Evolutionary conservation across 805 yeast genomes (phyloP).

Genomic region (Starmera quercuum): DNA sequence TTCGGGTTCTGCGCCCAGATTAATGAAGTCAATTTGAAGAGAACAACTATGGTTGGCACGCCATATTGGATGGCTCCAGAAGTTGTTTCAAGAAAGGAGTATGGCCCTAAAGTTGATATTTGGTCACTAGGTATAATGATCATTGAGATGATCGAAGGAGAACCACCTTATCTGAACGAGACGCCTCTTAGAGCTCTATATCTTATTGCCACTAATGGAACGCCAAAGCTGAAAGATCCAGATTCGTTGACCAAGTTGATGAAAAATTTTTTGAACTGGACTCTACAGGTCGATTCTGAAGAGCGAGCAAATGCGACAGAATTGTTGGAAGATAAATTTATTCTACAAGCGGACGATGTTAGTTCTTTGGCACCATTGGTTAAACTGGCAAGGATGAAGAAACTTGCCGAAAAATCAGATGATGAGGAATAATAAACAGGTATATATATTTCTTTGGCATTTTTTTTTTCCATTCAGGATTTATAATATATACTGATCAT

Average conservation of each 20-base stretch:
- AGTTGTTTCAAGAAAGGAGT: slow-evolving; percentile 89
- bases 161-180: slow-evolving; percentile 96
- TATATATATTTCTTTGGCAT: background rate
- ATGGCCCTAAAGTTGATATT: slow-evolving; percentile 93
- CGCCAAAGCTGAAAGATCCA: slow-evolving; percentile 88
- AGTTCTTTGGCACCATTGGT: slow-evolving; percentile 65
- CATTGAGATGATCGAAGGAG: slow-evolving; percentile 98
- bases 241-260: slow-evolving; percentile 63
- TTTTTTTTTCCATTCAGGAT: background rate
- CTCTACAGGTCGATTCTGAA: slow-evolving; percentile 78
- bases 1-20: slow-evolving; percentile 95
- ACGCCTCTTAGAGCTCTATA: slow-evolving; percentile 91
- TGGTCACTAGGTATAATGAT: slow-evolving; percentile 99
- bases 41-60: slow-evolving; percentile 98
- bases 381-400: slow-evolving; percentile 63
- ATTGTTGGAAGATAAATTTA: slow-evolving; percentile 59
- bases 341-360: slow-evolving; percentile 53
- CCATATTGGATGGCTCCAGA: slow-evolving; percentile 99
- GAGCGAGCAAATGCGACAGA: slow-evolving; percentile 74
- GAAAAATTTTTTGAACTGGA: slow-evolving; percentile 64
- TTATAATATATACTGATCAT: too few relatives aligned
- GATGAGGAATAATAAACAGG: slow-evolving; percentile 12
- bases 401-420: slow-evolving; percentile 31
- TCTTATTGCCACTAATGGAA: slow-evolving; percentile 93
- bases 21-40: slow-evolving; percentile 70